Evolutionary conservation across 1,284 basidiomycete species (phyloP).

Genomic region (Cryptococcus sp.): DNA sequence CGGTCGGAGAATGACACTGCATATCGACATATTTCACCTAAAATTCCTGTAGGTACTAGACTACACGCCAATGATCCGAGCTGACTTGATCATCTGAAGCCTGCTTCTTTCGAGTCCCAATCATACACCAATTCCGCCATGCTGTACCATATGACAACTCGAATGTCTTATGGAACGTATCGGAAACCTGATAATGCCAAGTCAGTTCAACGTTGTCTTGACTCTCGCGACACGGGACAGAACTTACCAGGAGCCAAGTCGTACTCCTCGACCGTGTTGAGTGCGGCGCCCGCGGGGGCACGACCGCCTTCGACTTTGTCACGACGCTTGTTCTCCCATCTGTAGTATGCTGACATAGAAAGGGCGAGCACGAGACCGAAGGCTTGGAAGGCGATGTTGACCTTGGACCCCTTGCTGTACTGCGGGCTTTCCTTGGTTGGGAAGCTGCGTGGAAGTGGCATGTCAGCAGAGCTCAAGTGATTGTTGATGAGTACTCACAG

Average conservation of each 20-base stretch:
- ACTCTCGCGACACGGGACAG: not conserved
- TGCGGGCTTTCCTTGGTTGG: slow-evolving; percentile 50
- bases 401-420: slow-evolving; percentile 51
- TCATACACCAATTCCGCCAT: too few species aligned
- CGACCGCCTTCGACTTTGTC: slow-evolving; percentile 52
- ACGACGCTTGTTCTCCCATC: slow-evolving; percentile 51
- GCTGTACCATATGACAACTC: too few species aligned
- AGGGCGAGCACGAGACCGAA: slow-evolving; percentile 50
- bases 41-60: too few species aligned
- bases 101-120: too few species aligned
- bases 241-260: slow-evolving; percentile 40
- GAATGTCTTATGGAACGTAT: slow-evolving; percentile 10
- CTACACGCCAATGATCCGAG: too few species aligned
- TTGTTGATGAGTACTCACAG: slow-evolving; percentile 25
- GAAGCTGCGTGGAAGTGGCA: slow-evolving; percentile 31
- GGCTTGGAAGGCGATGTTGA: slow-evolving; percentile 54
- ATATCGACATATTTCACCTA: too few species aligned
- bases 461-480: not conserved
- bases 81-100: too few species aligned
- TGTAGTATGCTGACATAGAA: slow-evolving; percentile 50
- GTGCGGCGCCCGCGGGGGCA: slow-evolving; percentile 33
- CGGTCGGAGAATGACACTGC: too few species aligned
- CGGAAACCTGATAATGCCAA: slow-evolving; percentile 17
- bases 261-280: slow-evolving; percentile 38
- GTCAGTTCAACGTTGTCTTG: not conserved